A percentile compares a stretch with the other conserved stretches of the same genome.
These are phyloP conservation scores for Coemansia sp. DNA, from an alignment of 192 early-diverging fungal species.

Conservation along the genomic window DNA sequence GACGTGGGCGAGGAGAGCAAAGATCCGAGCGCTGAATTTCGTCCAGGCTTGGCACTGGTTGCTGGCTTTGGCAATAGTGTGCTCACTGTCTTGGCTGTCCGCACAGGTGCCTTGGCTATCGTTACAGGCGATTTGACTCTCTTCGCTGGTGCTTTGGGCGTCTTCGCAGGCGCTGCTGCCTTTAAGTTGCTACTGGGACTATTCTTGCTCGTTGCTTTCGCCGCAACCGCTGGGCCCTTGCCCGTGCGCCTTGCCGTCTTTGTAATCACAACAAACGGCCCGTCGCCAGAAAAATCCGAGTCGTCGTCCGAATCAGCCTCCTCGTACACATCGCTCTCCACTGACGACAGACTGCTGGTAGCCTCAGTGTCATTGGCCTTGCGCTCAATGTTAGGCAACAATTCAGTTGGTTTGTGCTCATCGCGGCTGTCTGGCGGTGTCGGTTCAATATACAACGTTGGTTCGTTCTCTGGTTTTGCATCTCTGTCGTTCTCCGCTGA, in stretches of 20 bases:
- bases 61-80: background rate
- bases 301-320: slow-evolving; percentile 14
- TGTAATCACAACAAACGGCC: slow-evolving; percentile 14
- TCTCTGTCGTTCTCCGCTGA: background rate
- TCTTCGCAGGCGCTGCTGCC: background rate
- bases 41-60: background rate
- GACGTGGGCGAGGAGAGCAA: slow-evolving; percentile 27
- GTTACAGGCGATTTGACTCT: slow-evolving; percentile 4
- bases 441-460: background rate
- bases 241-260: background rate
- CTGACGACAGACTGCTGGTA: too few species aligned
- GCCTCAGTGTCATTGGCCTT: too few species aligned
- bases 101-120: background rate
- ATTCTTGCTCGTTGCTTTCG: background rate
- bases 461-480: background rate
- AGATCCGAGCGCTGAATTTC: slow-evolving; percentile 16
- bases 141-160: background rate
- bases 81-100: background rate
- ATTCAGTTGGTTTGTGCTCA: background rate
- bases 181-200: background rate
- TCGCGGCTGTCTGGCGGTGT: background rate
- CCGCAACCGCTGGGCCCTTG: background rate
- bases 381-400: too few species aligned
- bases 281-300: slow-evolving; percentile 15
- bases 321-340: slow-evolving; percentile 9